These are phyloP conservation scores for Rhododendron simsii DNA, from an alignment of 148 eudicot genomes.

Conservation along the genomic window DNA sequence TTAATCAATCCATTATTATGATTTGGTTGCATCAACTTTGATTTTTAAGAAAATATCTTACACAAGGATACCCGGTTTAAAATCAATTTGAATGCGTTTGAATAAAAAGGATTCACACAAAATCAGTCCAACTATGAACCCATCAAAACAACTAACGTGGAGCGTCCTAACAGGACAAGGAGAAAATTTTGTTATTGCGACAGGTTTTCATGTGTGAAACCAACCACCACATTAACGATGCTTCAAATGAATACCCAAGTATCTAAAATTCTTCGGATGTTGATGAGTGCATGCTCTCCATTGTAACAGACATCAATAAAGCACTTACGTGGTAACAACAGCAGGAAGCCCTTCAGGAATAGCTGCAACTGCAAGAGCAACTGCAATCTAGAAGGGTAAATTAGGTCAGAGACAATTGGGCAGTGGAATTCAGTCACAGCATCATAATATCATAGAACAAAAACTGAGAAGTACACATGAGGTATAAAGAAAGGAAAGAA, in stretches of 20 bases:
- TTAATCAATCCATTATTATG: not conserved
- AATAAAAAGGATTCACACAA: not conserved
- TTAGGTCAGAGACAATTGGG: constrained; percentile 5
- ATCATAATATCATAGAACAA: not conserved
- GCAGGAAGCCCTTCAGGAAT: constrained; percentile 97
- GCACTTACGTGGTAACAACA: constrained; percentile 83
- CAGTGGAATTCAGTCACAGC: not conserved
- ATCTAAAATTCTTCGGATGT: not conserved
- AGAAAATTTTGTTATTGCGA: not conserved
- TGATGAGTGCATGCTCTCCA: not conserved
- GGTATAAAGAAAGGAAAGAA: not conserved
- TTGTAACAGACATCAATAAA: constrained; percentile 1
- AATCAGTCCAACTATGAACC: not conserved
- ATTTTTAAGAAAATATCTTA: no score
- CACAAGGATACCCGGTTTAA: not conserved
- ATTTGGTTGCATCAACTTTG: not conserved
- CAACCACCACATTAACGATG: not conserved
- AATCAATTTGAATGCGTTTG: not conserved
- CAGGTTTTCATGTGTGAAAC: not conserved
- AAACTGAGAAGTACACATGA: not conserved
- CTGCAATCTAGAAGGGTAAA: constrained; percentile 58
- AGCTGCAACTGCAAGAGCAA: constrained; percentile 96
- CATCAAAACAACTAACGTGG: not conserved
- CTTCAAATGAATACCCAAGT: not conserved
- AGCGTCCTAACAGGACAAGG: not conserved